Conservation (phyloP, 768 basidiomycete genomes). For the Lentinula sp. region DNA sequence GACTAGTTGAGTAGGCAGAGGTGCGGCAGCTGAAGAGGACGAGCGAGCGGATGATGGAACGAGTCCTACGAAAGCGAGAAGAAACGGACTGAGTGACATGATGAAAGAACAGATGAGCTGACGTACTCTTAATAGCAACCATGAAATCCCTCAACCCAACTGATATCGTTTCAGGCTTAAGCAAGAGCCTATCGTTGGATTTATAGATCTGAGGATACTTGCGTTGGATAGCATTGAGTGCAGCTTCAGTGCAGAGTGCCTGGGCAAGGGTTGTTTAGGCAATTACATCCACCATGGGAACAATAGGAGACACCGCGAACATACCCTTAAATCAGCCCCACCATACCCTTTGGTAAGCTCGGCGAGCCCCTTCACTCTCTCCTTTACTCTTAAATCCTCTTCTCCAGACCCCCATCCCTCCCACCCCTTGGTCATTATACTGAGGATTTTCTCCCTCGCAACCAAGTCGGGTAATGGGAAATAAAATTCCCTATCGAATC, state of each 20-base stretch:
- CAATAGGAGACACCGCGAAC: slow-evolving; percentile 18
- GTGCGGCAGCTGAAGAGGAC: slow-evolving; percentile 76
- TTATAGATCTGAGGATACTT: slow-evolving; percentile 98
- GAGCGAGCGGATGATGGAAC: slow-evolving; percentile 94
- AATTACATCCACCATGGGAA: no score
- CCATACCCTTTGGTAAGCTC: slow-evolving; percentile 86
- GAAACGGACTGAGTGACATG: background rate
- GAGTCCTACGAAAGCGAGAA: slow-evolving; percentile 50
- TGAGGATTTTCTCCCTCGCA: slow-evolving; percentile 83
- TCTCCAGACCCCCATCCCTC: slow-evolving; percentile 57
- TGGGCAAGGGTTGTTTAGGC: slow-evolving; percentile 12
- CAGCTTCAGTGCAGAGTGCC: slow-evolving; percentile 97
- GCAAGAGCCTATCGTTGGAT: slow-evolving; percentile 74
- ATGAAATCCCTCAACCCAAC: slow-evolving; percentile 91
- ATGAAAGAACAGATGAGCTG: slow-evolving; percentile 2
- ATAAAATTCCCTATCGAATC: slow-evolving; percentile 98
- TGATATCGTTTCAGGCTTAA: slow-evolving; percentile 81
- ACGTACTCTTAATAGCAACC: slow-evolving; percentile 92
- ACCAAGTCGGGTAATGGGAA: slow-evolving; percentile 84
- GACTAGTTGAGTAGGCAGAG: slow-evolving; percentile 78
- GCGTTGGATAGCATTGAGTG: slow-evolving; percentile 92
- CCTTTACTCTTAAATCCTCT: slow-evolving; percentile 10
- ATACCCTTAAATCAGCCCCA: slow-evolving; percentile 90
- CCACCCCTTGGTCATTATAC: slow-evolving; percentile 90
- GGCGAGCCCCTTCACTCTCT: slow-evolving; percentile 52